Conservation (phyloP, 2,329 filamentous ascomycete species). For the Cadophora sp. region DNA sequence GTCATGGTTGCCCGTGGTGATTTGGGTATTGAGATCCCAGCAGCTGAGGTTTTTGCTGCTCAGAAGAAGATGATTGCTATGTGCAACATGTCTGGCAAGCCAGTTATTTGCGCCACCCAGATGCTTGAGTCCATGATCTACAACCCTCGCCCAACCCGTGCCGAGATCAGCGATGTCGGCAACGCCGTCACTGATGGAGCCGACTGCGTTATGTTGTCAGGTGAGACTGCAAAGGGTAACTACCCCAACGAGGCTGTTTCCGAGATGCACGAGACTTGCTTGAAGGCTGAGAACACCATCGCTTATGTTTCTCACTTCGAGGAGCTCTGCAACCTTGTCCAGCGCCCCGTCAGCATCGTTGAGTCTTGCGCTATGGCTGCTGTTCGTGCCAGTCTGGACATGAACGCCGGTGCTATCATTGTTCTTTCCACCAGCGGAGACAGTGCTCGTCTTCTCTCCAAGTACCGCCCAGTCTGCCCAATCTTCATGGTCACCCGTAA, state of each 20-base stretch:
- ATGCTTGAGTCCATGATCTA: slow-evolving; percentile 99
- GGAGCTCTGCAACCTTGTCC: slow-evolving; percentile 84
- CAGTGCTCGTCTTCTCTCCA: slow-evolving; percentile 93
- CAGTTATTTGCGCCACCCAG: slow-evolving; percentile 97
- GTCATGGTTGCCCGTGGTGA: slow-evolving; percentile 99
- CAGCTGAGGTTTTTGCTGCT: slow-evolving; percentile 96
- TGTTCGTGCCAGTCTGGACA: slow-evolving; percentile 92
- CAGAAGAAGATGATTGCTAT: slow-evolving; percentile 99
- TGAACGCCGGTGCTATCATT: slow-evolving; percentile 95
- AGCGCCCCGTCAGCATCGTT: slow-evolving; percentile 83
- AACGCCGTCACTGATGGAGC: slow-evolving; percentile 98
- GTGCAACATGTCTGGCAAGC: slow-evolving; percentile 99
- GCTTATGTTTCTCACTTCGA: slow-evolving; percentile 97
- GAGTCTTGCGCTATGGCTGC: slow-evolving; percentile 98
- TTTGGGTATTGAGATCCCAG: slow-evolving; percentile 97
- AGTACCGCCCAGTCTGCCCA: slow-evolving; percentile 98
- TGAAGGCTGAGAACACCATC: slow-evolving; percentile 96
- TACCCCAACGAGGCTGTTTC: slow-evolving; percentile 91
- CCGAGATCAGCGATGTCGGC: slow-evolving; percentile 97
- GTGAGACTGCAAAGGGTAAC: slow-evolving; percentile 96
- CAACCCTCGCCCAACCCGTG: slow-evolving; percentile 97
- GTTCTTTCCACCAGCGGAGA: slow-evolving; percentile 95
- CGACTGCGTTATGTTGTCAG: slow-evolving; percentile 99
- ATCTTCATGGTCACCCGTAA: slow-evolving; percentile 99
- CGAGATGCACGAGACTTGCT: slow-evolving; percentile 98